Conservation (phyloP, 805 yeast species). For the Candida sanyiensis region DNA sequence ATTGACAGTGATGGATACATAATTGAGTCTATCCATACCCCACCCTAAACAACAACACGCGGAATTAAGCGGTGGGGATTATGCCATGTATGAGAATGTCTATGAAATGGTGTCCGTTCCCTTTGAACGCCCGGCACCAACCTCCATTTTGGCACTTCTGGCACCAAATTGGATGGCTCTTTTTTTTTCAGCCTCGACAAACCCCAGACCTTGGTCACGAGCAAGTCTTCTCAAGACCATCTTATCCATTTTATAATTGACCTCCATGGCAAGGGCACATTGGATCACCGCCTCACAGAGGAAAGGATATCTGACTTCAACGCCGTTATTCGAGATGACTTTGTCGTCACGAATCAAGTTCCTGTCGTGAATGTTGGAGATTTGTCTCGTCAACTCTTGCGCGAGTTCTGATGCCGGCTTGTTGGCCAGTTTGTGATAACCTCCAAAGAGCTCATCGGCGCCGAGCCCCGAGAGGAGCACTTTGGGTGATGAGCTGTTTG, state of each 20-base stretch:
- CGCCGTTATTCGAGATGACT: slow-evolving; percentile 80
- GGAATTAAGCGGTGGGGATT: too few species aligned
- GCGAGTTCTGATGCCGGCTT: slow-evolving; percentile 40
- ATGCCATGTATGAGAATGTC: slow-evolving; percentile 10
- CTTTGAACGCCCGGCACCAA: slow-evolving; percentile 57
- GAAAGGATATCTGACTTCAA: slow-evolving; percentile 85
- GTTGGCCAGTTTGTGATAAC: slow-evolving; percentile 76
- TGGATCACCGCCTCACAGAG: slow-evolving; percentile 57
- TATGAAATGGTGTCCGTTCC: slow-evolving; percentile 54
- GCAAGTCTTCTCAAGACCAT: slow-evolving; percentile 62
- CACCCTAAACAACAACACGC: too few species aligned
- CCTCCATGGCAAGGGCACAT: slow-evolving; percentile 41
- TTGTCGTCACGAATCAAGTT: slow-evolving; percentile 91
- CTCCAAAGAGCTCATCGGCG: slow-evolving; percentile 96
- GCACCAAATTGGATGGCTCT: slow-evolving; percentile 98
- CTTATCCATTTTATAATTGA: slow-evolving; percentile 47
- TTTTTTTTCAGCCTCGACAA: slow-evolving; percentile 70
- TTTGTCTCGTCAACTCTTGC: slow-evolving; percentile 61
- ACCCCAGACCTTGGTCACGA: slow-evolving; percentile 36
- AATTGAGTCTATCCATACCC: too few species aligned
- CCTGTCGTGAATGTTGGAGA: slow-evolving; percentile 66
- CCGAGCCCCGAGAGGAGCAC: slow-evolving; percentile 91
- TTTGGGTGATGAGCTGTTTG: slow-evolving; percentile 34
- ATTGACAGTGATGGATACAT: too few species aligned
- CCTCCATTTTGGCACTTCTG: slow-evolving; percentile 85